Evolutionary conservation across 495 filamentous ascomycete species (phyloP).

Genomic region (Chaetomium tenue): DNA sequence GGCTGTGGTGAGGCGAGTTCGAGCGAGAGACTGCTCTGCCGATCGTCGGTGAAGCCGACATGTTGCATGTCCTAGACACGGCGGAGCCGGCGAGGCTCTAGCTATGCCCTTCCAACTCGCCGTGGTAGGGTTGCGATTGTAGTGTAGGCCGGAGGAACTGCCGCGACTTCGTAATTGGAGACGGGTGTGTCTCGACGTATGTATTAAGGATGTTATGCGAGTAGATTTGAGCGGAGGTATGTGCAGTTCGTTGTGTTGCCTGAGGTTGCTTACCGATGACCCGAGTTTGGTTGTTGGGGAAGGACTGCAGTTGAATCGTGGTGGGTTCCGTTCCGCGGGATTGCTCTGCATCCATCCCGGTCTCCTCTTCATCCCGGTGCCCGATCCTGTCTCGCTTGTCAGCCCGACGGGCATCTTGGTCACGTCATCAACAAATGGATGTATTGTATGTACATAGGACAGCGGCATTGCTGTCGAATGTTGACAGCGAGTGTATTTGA

Average conservation of each 20-base stretch:
- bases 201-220: neutral
- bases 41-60: constrained; percentile 26
- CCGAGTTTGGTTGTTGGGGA: constrained; percentile 1
- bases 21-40: constrained; percentile 6
- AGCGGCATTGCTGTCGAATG: neutral
- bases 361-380: neutral
- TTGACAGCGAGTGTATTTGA: neutral
- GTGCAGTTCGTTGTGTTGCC: neutral
- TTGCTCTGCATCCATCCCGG: too few species aligned
- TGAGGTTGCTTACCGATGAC: neutral
- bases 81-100: constrained; percentile 4
- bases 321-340: too few species aligned
- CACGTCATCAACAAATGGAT: constrained; percentile 30
- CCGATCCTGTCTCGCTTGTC: constrained; percentile 25
- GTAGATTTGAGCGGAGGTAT: neutral
- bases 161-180: neutral
- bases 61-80: constrained; percentile 17
- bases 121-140: neutral
- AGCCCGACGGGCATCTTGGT: constrained; percentile 21
- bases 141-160: neutral
- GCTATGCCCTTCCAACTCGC: neutral
- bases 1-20: neutral
- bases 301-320: too few species aligned
- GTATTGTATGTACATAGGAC: too few species aligned
- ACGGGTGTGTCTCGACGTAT: neutral